phyloP scores from a whole-genome alignment of 1,139 yeast genomes.

The Torulaspora globosa region DNA sequence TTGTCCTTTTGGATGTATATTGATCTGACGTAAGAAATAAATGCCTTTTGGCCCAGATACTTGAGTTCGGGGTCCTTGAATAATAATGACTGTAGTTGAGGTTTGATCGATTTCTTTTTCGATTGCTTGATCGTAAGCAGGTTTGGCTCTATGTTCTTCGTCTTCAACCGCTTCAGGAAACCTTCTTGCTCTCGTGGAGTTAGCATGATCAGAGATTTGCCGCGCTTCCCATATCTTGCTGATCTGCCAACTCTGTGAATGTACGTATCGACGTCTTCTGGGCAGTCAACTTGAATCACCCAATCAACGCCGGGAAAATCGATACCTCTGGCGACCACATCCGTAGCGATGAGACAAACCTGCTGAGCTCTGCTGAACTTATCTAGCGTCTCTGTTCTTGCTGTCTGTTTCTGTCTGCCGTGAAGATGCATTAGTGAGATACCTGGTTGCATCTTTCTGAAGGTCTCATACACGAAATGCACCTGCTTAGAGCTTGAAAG shows the following conservation, averaged over 20 bases:
- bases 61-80: slow-evolving; percentile 89
- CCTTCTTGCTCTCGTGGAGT: slow-evolving; percentile 81
- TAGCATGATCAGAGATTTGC: slow-evolving; percentile 78
- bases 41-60: slow-evolving; percentile 92
- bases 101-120: slow-evolving; percentile 72
- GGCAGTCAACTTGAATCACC: slow-evolving; percentile 95
- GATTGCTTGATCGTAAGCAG: slow-evolving; percentile 71
- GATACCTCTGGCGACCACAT: slow-evolving; percentile 93
- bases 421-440: slow-evolving; percentile 85
- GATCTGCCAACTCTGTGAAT: slow-evolving; percentile 96
- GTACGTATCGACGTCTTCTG: slow-evolving; percentile 93
- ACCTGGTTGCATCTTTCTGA: slow-evolving; percentile 92
- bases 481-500: slow-evolving; percentile 93
- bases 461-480: slow-evolving; percentile 86
- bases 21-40: slow-evolving; percentile 82
- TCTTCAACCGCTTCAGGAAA: slow-evolving; percentile 60
- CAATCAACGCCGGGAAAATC: slow-evolving; percentile 98
- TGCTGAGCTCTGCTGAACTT: slow-evolving; percentile 83
- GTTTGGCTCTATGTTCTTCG: slow-evolving; percentile 64
- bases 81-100: slow-evolving; percentile 83
- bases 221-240: slow-evolving; percentile 88
- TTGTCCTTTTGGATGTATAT: slow-evolving; percentile 84
- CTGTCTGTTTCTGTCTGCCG: slow-evolving; percentile 93
- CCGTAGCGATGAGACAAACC: slow-evolving; percentile 91
- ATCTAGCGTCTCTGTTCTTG: slow-evolving; percentile 82